Conservation (phyloP, 2,329 filamentous ascomycete species). For the Paraconiothyrium brasiliense region DNA sequence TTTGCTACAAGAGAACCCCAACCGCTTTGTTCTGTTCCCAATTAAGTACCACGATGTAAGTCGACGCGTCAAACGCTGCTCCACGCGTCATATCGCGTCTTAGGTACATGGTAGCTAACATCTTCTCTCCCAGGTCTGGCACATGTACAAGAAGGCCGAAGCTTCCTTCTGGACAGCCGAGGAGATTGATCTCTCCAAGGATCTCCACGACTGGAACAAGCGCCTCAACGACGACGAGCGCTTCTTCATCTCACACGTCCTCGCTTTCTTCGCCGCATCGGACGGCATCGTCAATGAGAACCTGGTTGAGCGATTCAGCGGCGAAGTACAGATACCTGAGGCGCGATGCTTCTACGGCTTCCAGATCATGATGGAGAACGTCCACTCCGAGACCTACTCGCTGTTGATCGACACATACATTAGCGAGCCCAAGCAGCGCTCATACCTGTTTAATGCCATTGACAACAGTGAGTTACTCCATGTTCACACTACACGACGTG, state of each 20-base stretch:
- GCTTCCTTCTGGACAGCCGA: constrained; percentile 99
- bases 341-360: constrained; percentile 99
- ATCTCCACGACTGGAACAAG: constrained; percentile 99
- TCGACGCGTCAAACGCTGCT: constrained; percentile 53
- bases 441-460: constrained; percentile 97
- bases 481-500: constrained; percentile 13
- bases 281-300: constrained; percentile 99
- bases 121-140: constrained; percentile 80
- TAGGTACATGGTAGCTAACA: constrained; percentile 37
- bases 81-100: constrained; percentile 8
- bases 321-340: constrained; percentile 95
- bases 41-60: constrained; percentile 99
- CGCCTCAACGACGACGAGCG: constrained; percentile 95
- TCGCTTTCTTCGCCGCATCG: constrained; percentile 98
- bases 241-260: constrained; percentile 97
- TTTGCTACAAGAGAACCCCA: constrained; percentile 91
- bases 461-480: constrained; percentile 79
- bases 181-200: constrained; percentile 99
- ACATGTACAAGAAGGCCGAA: constrained; percentile 99
- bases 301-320: constrained; percentile 95
- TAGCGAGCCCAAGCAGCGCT: constrained; percentile 93
- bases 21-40: constrained; percentile 96
- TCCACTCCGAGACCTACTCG: constrained; percentile 99
- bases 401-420: constrained; percentile 99
- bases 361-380: constrained; percentile 99